Percentiles rank a stretch among this genome's conserved stretches.
These are phyloP conservation scores for Senna tora DNA, from an alignment of 306 rosid genomes.

Conservation along the genomic window DNA sequence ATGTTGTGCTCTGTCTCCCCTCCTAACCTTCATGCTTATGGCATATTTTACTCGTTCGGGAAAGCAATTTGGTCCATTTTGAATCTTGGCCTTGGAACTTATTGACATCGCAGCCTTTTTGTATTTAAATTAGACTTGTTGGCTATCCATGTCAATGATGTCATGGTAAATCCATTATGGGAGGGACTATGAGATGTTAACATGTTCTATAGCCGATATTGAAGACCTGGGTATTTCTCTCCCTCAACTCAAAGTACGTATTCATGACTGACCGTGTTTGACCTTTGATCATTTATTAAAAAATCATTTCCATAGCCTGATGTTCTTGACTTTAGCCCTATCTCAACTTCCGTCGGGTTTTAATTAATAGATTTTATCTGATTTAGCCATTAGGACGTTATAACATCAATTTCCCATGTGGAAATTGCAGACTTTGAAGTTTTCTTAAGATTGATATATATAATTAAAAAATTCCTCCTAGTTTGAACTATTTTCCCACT, in stretches of 20 bases:
- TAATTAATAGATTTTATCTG: background rate
- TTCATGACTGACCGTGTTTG: background rate
- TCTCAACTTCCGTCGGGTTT: background rate
- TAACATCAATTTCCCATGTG: constrained; percentile 31
- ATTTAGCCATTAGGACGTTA: background rate
- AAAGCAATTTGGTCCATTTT: background rate
- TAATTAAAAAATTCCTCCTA: constrained; percentile 13
- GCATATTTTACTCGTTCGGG: background rate
- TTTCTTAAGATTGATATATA: background rate
- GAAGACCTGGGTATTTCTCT: background rate
- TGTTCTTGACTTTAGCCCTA: constrained; percentile 42
- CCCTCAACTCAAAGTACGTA: background rate
- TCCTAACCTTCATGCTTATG: background rate
- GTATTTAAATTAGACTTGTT: constrained; percentile 4
- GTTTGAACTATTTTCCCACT: constrained; percentile 7
- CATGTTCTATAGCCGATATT: background rate
- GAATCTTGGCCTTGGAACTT: background rate
- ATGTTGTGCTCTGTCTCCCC: background rate
- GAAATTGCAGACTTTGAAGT: constrained; percentile 33
- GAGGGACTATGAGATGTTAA: too few species aligned
- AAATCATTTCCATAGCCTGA: background rate
- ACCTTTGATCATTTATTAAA: background rate
- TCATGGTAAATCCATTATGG: too few species aligned
- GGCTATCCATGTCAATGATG: background rate
- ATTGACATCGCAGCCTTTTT: background rate